A percentile compares a stretch with the other conserved stretches of the same genome.
Conservation (phyloP, 2,329 filamentous ascomycete genomes). For the Diaporthe longicolla region DNA sequence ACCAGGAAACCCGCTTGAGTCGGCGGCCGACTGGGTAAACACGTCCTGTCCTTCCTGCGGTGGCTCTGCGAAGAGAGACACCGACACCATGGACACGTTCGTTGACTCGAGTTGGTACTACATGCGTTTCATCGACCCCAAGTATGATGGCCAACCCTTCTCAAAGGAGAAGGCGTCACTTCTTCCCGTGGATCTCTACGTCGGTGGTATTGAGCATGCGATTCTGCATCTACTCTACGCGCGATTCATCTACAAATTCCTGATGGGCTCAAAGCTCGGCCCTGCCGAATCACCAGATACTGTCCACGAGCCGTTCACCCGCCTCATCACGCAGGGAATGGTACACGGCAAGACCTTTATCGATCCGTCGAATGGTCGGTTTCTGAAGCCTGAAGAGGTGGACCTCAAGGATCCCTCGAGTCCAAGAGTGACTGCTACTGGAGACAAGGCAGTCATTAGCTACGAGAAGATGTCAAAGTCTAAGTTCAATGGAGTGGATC, state of each 20-base stretch:
- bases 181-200: conserved; percentile 88
- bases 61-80: conserved; percentile 81
- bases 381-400: conserved; percentile 82
- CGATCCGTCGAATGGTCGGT: conserved; percentile 80
- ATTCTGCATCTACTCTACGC: conserved; percentile 92
- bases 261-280: conserved; percentile 70
- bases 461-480: conserved; percentile 98
- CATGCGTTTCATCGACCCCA: conserved; percentile 81
- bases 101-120: conserved; percentile 97
- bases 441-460: conserved; percentile 70
- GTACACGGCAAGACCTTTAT: conserved; percentile 89
- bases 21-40: conserved; percentile 80
- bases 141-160: conserved; percentile 74
- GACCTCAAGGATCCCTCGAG: conserved; percentile 69
- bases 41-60: conserved; percentile 82
- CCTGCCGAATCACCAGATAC: conserved; percentile 53
- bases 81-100: conserved; percentile 97
- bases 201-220: conserved; percentile 91
- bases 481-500: conserved; percentile 92
- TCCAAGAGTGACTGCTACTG: conserved; percentile 75
- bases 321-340: conserved; percentile 92
- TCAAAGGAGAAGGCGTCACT: conserved; percentile 68
- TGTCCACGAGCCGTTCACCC: conserved; percentile 81
- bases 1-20: conserved; percentile 82
- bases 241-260: conserved; percentile 90